These are phyloP conservation scores for Trichoderma virens DNA, from an alignment of 495 filamentous ascomycete species.

Conservation along the genomic window DNA sequence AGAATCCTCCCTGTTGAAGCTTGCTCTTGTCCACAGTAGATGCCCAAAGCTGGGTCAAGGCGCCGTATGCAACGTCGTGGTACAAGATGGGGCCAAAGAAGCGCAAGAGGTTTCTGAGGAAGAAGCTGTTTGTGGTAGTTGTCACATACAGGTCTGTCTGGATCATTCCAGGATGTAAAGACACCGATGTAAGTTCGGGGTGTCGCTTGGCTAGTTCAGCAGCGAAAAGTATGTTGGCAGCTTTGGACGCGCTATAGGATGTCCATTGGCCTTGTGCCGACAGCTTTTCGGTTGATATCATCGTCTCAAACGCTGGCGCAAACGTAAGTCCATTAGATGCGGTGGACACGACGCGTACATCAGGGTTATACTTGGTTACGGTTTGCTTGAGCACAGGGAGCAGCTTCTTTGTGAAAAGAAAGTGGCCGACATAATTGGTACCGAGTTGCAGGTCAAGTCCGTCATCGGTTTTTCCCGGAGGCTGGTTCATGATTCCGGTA, in stretches of 20 bases:
- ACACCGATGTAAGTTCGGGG: slow-evolving; percentile 47
- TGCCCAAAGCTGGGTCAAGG: slow-evolving; percentile 54
- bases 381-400: slow-evolving; percentile 51
- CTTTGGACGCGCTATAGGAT: slow-evolving; percentile 39
- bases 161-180: slow-evolving; percentile 61
- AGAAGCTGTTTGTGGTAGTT: background rate
- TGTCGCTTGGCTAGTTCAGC: slow-evolving; percentile 35
- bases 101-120: background rate
- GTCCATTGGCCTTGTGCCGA: slow-evolving; percentile 26
- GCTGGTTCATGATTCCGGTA: slow-evolving; percentile 58
- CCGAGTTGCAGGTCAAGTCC: slow-evolving; percentile 67
- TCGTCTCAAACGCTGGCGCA: slow-evolving; percentile 28
- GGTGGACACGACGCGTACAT: slow-evolving; percentile 33
- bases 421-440: slow-evolving; percentile 66
- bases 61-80: slow-evolving; percentile 29
- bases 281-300: slow-evolving; percentile 28
- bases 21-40: slow-evolving; percentile 32
- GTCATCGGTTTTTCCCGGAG: slow-evolving; percentile 45
- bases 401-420: slow-evolving; percentile 55
- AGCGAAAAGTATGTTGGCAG: slow-evolving; percentile 40
- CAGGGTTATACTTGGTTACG: slow-evolving; percentile 27
- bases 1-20: slow-evolving; percentile 40
- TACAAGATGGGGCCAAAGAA: background rate
- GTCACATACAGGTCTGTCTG: slow-evolving; percentile 42
- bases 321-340: slow-evolving; percentile 24